Evolutionary conservation across 495 filamentous ascomycete genomes (phyloP).

Genomic region (Hypoxylon fuscum): DNA sequence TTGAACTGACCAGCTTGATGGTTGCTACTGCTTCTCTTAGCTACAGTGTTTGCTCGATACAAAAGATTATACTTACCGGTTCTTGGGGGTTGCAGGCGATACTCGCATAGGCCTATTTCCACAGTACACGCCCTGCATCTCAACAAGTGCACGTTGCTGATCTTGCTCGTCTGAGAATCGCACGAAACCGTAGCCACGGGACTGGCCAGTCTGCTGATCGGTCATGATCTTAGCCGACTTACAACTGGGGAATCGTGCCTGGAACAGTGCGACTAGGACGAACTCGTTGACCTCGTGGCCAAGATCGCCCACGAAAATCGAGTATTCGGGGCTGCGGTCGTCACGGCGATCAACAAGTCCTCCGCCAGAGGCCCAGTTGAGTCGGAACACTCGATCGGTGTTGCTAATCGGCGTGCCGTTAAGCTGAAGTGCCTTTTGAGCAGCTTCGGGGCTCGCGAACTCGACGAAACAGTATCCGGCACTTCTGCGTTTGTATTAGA

Average conservation of each 20-base stretch:
- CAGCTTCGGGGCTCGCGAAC: slow-evolving; percentile 83
- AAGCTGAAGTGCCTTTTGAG: slow-evolving; percentile 85
- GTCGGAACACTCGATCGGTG: slow-evolving; percentile 93
- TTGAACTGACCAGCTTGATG: slow-evolving; percentile 48
- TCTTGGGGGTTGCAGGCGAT: slow-evolving; percentile 97
- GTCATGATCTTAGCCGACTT: slow-evolving; percentile 99
- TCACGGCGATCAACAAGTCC: slow-evolving; percentile 94
- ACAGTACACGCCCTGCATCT: slow-evolving; percentile 99
- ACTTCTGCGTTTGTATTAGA: slow-evolving; percentile 70
- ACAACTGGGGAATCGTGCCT: slow-evolving; percentile 94
- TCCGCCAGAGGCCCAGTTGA: slow-evolving; percentile 99
- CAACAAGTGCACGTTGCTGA: slow-evolving; percentile 90
- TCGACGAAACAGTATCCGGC: slow-evolving; percentile 99
- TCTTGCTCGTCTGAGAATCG: slow-evolving; percentile 94
- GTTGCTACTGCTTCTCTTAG: slow-evolving; percentile 34
- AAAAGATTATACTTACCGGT: slow-evolving; percentile 46
- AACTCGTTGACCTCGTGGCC: slow-evolving; percentile 99
- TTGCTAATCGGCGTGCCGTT: slow-evolving; percentile 95
- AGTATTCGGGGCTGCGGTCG: slow-evolving; percentile 94
- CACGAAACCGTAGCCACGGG: slow-evolving; percentile 97
- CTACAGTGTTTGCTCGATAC: neutral
- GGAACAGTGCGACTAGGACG: slow-evolving; percentile 95
- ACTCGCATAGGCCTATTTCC: slow-evolving; percentile 99
- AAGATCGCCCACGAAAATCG: slow-evolving; percentile 97
- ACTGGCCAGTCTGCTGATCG: slow-evolving; percentile 96